Conservation (phyloP, 345 rosid genomes). For the Euphorbia lathyris region DNA sequence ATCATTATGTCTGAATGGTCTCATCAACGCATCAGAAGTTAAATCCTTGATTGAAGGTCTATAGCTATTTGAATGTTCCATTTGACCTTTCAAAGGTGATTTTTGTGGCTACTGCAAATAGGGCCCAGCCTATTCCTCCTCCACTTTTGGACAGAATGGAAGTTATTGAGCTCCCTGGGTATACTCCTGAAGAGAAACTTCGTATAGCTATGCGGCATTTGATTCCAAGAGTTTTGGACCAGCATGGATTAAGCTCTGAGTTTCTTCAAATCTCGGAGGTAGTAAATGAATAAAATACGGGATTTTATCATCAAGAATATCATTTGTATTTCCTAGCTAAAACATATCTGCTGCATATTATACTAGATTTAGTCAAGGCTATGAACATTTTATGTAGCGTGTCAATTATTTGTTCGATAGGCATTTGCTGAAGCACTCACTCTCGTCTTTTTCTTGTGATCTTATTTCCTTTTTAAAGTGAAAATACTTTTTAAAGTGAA, state of each 20-base stretch:
- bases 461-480: neutral
- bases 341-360: neutral
- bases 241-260: conserved; percentile 81
- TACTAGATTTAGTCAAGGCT: neutral
- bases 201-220: conserved; percentile 87
- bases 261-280: conserved; percentile 98
- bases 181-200: conserved; percentile 94
- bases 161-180: conserved; percentile 95
- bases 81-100: conserved; percentile 94
- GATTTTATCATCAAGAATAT: neutral
- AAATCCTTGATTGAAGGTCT: conserved; percentile 51
- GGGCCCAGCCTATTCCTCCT: conserved; percentile 92
- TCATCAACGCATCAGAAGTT: conserved; percentile 13
- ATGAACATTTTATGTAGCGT: neutral
- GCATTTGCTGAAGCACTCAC: neutral
- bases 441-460: neutral
- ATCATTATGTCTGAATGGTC: neutral
- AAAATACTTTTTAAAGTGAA: neutral
- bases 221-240: conserved; percentile 94
- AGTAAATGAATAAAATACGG: conserved; percentile 15
- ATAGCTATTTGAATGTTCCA: conserved; percentile 94
- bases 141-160: conserved; percentile 97
- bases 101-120: conserved; percentile 95
- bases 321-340: neutral
- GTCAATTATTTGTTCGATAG: neutral